phyloP scores from a whole-genome alignment of 75 land plant species.

The Gnetum montanum region DNA sequence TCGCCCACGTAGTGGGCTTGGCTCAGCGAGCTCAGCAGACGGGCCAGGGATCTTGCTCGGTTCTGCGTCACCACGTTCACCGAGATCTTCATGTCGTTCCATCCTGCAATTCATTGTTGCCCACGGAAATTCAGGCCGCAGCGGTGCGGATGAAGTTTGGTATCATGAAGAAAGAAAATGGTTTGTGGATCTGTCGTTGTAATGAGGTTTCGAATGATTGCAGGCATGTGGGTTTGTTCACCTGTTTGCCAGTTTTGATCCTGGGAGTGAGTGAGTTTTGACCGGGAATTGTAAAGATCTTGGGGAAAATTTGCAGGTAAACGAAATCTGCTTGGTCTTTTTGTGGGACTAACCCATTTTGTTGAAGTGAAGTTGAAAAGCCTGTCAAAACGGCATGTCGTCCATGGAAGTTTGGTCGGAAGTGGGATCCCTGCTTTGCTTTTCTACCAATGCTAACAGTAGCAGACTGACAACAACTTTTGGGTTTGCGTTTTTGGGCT shows the following conservation, averaged over 20 bases:
- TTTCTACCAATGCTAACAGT: no score
- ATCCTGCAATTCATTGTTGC: constrained; percentile 63
- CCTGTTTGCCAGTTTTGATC: background rate
- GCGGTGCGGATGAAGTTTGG: constrained; percentile 1
- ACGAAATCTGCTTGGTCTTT: no score
- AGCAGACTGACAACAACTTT: no score
- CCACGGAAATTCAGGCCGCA: background rate
- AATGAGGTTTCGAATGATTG: background rate
- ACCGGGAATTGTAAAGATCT: no score
- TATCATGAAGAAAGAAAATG: background rate
- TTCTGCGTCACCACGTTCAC: constrained; percentile 94
- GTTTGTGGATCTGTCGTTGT: background rate
- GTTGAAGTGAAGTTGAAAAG: no score
- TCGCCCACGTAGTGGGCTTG: constrained; percentile 88
- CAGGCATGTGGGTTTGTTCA: background rate
- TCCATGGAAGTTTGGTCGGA: no score
- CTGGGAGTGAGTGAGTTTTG: background rate
- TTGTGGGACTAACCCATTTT: no score
- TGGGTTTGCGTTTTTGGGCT: no score
- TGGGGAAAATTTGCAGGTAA: no score
- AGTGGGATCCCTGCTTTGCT: no score
- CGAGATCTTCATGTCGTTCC: constrained; percentile 83
- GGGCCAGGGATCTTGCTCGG: constrained; percentile 51
- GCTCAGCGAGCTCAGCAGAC: constrained; percentile 67
- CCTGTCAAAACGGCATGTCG: no score